Percentiles rank a stretch among this genome's conserved stretches.
Conservation (phyloP, 306 rosid species). For the Inga oerstediana region DNA sequence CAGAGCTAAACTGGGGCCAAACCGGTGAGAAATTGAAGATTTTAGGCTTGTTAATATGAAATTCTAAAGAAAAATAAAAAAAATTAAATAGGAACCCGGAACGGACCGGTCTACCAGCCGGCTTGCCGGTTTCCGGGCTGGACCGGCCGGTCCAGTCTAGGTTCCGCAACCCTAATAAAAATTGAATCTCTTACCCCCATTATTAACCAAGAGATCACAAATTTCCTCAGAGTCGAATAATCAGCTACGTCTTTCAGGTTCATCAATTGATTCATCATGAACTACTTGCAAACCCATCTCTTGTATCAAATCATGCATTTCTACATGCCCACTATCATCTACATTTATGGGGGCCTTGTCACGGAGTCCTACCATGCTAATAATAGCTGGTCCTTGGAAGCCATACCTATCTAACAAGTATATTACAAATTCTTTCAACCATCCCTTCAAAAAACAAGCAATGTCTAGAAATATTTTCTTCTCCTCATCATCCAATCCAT, state of each 20-base stretch:
- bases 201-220: not conserved
- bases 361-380: not conserved
- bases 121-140: no score
- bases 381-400: not conserved
- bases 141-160: no score
- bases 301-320: constrained; percentile 35
- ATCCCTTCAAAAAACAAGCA: not conserved
- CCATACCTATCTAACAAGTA: not conserved
- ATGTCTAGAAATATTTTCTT: not conserved
- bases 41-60: no score
- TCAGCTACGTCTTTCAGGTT: constrained; percentile 25
- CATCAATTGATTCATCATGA: not conserved
- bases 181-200: not conserved
- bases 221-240: not conserved
- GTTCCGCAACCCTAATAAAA: no score
- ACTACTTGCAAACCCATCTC: constrained; percentile 7
- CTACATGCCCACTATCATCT: not conserved
- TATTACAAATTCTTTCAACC: not conserved
- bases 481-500: not conserved
- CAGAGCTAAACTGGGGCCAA: no score
- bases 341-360: constrained; percentile 13
- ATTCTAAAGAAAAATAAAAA: no score
- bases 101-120: no score
- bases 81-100: no score
- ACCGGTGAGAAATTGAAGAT: no score